These are phyloP conservation scores for Cryoendolithus antarcticus DNA, from an alignment of 2,329 filamentous ascomycete species.

Conservation along the genomic window DNA sequence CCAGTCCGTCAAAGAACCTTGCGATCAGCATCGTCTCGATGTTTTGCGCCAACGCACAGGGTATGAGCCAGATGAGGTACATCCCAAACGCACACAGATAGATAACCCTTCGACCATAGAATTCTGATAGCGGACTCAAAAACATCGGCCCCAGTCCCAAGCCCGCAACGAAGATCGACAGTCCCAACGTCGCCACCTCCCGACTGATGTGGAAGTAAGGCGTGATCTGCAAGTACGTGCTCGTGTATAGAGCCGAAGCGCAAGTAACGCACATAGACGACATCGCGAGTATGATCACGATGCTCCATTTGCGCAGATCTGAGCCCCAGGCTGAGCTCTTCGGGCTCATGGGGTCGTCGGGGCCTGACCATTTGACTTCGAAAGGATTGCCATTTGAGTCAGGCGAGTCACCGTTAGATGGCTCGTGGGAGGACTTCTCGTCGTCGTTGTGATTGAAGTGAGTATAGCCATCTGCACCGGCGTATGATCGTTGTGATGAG, in stretches of 20 bases:
- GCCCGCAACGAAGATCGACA: slow-evolving; percentile 72
- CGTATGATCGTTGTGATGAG: slow-evolving; percentile 18
- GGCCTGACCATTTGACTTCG: slow-evolving; percentile 64
- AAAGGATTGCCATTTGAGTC: slow-evolving; percentile 31
- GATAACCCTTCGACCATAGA: slow-evolving; percentile 54
- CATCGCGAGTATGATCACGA: slow-evolving; percentile 60
- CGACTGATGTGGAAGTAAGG: slow-evolving; percentile 59
- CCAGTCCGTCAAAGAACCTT: slow-evolving; percentile 65
- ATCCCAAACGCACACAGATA: slow-evolving; percentile 54
- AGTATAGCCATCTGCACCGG: slow-evolving; percentile 18
- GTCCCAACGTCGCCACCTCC: slow-evolving; percentile 63
- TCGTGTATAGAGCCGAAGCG: slow-evolving; percentile 41
- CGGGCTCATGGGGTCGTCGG: slow-evolving; percentile 62
- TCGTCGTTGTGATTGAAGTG: slow-evolving; percentile 11
- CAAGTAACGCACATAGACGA: slow-evolving; percentile 22
- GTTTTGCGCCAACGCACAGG: slow-evolving; percentile 55
- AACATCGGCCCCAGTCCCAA: slow-evolving; percentile 47
- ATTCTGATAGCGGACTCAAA: slow-evolving; percentile 52
- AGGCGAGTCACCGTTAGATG: not conserved
- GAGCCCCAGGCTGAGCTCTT: slow-evolving; percentile 44
- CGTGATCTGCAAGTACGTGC: slow-evolving; percentile 32
- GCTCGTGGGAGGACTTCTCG: slow-evolving; percentile 1
- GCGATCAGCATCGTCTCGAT: slow-evolving; percentile 55
- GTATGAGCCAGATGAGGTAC: slow-evolving; percentile 58
- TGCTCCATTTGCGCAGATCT: slow-evolving; percentile 60